Percentiles rank a stretch among this genome's conserved stretches.
These are phyloP conservation scores for Podila clonocystis DNA, from an alignment of 192 early-diverging fungal species.

Conservation along the genomic window DNA sequence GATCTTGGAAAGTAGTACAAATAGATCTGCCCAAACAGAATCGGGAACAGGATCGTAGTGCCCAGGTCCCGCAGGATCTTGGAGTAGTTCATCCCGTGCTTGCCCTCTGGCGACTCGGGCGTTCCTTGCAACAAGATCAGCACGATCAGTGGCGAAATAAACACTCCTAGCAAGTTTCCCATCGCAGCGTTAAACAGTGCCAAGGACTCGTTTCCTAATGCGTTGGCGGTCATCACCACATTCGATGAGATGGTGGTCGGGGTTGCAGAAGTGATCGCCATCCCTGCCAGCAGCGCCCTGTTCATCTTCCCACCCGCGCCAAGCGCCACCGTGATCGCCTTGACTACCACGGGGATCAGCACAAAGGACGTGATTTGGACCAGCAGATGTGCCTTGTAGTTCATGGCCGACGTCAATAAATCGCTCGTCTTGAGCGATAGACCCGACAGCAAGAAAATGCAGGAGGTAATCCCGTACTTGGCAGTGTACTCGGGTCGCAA, in stretches of 20 bases:
- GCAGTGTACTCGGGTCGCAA: constrained; percentile 71
- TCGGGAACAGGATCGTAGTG: constrained; percentile 68
- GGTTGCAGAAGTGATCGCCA: constrained; percentile 70
- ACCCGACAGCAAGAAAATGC: constrained; percentile 76
- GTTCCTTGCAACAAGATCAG: constrained; percentile 25
- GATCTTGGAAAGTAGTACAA: constrained; percentile 55
- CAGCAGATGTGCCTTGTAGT: constrained; percentile 69
- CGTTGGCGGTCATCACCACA: constrained; percentile 79
- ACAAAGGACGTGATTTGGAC: constrained; percentile 70
- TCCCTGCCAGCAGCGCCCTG: constrained; percentile 63
- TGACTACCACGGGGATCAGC: constrained; percentile 70
- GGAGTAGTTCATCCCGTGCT: constrained; percentile 55
- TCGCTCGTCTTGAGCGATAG: constrained; percentile 68
- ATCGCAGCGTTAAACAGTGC: constrained; percentile 75
- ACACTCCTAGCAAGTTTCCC: constrained; percentile 70
- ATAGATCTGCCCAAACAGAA: constrained; percentile 69
- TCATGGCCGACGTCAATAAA: constrained; percentile 57
- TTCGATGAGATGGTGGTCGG: constrained; percentile 83
- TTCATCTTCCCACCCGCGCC: constrained; percentile 56
- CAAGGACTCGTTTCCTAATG: constrained; percentile 70
- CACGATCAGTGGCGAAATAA: constrained; percentile 44
- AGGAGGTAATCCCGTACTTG: constrained; percentile 68
- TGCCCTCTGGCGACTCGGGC: constrained; percentile 24
- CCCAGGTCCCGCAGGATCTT: constrained; percentile 64
- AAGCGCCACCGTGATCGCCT: constrained; percentile 63